Evolutionary conservation across 768 basidiomycete species (phyloP).

Genomic region (Rhodotorula babjevae): DNA sequence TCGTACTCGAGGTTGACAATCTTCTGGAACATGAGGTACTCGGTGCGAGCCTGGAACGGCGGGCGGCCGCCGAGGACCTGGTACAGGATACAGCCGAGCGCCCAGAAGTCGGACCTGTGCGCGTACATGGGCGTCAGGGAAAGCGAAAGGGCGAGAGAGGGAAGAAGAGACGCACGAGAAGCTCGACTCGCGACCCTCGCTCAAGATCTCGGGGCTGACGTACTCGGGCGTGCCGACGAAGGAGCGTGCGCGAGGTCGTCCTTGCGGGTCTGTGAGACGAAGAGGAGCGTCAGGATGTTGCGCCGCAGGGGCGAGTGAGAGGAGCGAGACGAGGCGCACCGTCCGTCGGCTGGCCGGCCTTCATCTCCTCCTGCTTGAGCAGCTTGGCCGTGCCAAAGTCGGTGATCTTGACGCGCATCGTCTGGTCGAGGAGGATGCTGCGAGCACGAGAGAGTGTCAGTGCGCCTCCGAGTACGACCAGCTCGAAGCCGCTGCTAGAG

Average conservation of each 20-base stretch:
- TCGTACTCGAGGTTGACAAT: slow-evolving; percentile 81
- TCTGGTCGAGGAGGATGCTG: slow-evolving; percentile 84
- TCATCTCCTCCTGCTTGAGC: slow-evolving; percentile 19
- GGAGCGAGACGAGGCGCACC: slow-evolving; percentile 3
- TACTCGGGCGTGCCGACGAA: slow-evolving; percentile 91
- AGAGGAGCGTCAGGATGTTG: background rate
- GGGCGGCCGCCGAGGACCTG: slow-evolving; percentile 89
- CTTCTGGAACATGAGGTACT: slow-evolving; percentile 92
- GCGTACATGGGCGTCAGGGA: slow-evolving; percentile 8
- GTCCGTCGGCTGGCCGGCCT: slow-evolving; percentile 3
- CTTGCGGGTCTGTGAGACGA: background rate
- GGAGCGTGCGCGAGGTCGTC: slow-evolving; percentile 47
- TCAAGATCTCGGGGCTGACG: slow-evolving; percentile 77
- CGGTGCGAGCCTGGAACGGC: slow-evolving; percentile 80
- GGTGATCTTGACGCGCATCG: slow-evolving; percentile 84
- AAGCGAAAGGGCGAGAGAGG: background rate
- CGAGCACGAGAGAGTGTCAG: background rate
- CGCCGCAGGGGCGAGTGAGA: background rate
- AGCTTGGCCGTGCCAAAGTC: slow-evolving; percentile 82
- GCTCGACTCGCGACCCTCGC: slow-evolving; percentile 60
- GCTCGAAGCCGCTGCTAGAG: background rate
- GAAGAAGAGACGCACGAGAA: slow-evolving; percentile 57
- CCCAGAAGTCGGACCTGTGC: slow-evolving; percentile 85
- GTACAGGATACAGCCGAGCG: slow-evolving; percentile 86
- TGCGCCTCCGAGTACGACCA: no score